phyloP scores from a whole-genome alignment of 2,329 filamentous ascomycete species.

The Ascochyta fabae region DNA sequence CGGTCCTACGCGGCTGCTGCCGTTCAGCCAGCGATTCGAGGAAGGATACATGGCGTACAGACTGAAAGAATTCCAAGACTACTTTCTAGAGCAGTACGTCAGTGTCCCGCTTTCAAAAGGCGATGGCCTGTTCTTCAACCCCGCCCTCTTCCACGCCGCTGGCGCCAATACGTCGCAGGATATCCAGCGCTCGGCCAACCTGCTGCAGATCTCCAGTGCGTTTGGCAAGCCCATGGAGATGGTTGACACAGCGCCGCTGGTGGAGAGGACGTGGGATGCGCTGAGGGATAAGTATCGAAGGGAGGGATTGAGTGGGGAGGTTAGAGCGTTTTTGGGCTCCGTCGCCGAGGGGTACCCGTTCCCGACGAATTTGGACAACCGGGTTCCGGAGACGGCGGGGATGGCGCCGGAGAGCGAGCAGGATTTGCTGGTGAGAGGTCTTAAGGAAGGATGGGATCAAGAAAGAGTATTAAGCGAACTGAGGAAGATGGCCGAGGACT shows the following conservation, averaged over 20 bases:
- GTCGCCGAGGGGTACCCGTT: conserved; percentile 67
- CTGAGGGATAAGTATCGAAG: conserved; percentile 43
- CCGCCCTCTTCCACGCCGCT: conserved; percentile 68
- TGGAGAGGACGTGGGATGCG: conserved; percentile 55
- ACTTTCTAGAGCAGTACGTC: conserved; percentile 62
- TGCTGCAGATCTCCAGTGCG: conserved; percentile 67
- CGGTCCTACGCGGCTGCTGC: conserved; percentile 67
- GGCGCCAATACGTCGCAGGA: conserved; percentile 61
- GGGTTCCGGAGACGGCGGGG: conserved; percentile 61
- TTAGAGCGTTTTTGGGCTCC: conserved; percentile 58
- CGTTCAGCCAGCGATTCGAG: conserved; percentile 65
- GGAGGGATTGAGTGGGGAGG: conserved; percentile 50
- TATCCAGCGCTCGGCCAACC: conserved; percentile 64
- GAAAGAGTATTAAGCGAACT: conserved; percentile 53
- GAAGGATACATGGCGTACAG: conserved; percentile 66
- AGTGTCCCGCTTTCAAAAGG: conserved; percentile 61
- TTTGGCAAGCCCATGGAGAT: conserved; percentile 71
- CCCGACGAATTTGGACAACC: conserved; percentile 65
- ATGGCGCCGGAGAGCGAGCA: conserved; percentile 69
- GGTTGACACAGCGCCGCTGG: conserved; percentile 59
- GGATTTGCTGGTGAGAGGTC: conserved; percentile 55
- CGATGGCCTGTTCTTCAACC: conserved; percentile 70
- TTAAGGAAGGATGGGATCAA: conserved; percentile 53
- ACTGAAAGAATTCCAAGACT: conserved; percentile 58
- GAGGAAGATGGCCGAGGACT: conserved; percentile 47